These are phyloP conservation scores for Leccinum ochraceum DNA, from an alignment of 768 basidiomycete species.

Conservation along the genomic window DNA sequence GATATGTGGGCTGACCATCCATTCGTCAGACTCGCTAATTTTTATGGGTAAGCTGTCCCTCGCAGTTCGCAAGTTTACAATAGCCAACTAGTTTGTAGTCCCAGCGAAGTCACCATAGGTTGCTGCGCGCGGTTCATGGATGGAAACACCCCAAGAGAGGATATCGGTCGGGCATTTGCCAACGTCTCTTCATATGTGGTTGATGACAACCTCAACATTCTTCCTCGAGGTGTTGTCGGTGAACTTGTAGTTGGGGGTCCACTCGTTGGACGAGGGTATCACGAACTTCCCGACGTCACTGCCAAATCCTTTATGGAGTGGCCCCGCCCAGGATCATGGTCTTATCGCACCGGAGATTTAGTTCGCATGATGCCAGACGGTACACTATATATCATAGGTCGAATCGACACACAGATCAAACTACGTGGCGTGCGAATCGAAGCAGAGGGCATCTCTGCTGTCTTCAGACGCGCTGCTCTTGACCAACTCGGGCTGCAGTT, in stretches of 20 bases:
- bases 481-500: constrained; percentile 25
- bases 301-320: constrained; percentile 47
- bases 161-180: constrained; percentile 45
- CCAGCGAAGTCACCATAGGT: constrained; percentile 54
- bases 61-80: not conserved
- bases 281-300: constrained; percentile 45
- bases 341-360: constrained; percentile 53
- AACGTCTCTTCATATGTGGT: constrained; percentile 41
- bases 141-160: constrained; percentile 39
- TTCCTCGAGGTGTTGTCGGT: constrained; percentile 46
- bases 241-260: constrained; percentile 53
- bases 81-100: constrained; percentile 25
- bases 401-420: constrained; percentile 55
- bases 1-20: constrained; percentile 51
- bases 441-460: constrained; percentile 50
- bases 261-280: constrained; percentile 51
- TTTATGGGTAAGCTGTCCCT: constrained; percentile 41
- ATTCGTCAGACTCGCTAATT: constrained; percentile 46
- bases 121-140: constrained; percentile 49
- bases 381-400: constrained; percentile 49
- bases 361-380: constrained; percentile 51
- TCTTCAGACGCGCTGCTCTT: constrained; percentile 31
- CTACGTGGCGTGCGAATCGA: constrained; percentile 56
- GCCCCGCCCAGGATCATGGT: constrained; percentile 41
- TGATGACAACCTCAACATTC: constrained; percentile 41